Conservation (phyloP, 441 rosid genomes). For the Erysimum cheiri region DNA sequence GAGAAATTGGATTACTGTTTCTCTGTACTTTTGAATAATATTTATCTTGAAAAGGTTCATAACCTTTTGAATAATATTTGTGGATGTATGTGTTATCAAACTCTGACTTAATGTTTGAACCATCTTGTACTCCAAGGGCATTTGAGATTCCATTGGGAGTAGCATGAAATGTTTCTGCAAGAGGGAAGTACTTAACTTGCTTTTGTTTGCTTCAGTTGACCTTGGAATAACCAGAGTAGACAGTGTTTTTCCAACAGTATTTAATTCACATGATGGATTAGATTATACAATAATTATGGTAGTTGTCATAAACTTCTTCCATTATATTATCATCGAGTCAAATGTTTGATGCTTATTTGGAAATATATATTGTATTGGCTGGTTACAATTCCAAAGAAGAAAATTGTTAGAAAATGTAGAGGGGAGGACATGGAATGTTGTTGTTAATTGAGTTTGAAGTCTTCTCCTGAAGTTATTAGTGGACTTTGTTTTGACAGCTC, state of each 20-base stretch:
- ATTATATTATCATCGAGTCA: not conserved
- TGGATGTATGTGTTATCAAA: not conserved
- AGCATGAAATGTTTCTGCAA: not conserved
- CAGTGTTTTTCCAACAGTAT: not conserved
- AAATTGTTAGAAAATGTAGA: not conserved
- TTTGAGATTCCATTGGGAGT: not conserved
- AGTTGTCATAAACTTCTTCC: not conserved
- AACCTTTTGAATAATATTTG: not conserved
- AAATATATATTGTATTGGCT: not conserved
- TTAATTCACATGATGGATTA: not conserved
- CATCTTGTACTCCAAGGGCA: too few species aligned
- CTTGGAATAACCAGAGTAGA: constrained; percentile 1
- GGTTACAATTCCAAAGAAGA: not conserved
- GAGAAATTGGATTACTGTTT: not conserved
- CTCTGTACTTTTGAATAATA: not conserved
- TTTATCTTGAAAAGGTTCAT: too few species aligned
- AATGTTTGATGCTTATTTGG: not conserved
- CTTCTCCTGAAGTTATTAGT: not conserved
- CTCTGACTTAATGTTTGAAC: not conserved
- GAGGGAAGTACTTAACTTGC: not conserved
- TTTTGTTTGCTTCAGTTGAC: constrained; percentile 4
- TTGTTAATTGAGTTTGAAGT: constrained; percentile 1
- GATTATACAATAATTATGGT: not conserved
- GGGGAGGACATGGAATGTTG: not conserved
- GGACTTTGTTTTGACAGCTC: constrained; percentile 1